Percentiles rank a stretch among this genome's conserved stretches.
phyloP scores from a whole-genome alignment of 768 basidiomycete species.

The Termitomyces heimii region DNA sequence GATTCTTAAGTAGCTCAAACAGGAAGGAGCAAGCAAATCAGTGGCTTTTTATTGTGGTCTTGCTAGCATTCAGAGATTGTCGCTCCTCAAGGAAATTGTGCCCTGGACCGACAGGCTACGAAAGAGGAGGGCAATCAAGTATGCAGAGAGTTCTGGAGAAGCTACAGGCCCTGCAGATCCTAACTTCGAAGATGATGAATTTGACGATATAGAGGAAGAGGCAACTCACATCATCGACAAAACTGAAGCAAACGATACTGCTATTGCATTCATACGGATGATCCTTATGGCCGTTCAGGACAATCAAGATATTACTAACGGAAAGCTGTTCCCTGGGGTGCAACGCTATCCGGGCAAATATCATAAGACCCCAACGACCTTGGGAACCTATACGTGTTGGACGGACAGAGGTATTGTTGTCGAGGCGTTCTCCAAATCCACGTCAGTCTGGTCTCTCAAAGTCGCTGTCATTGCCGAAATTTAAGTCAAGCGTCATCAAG shows the following conservation, averaged over 20 bases:
- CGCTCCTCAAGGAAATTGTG: too few relatives aligned
- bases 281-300: background rate
- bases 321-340: background rate
- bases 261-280: background rate
- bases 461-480: background rate
- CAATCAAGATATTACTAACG: background rate
- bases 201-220: background rate
- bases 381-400: background rate
- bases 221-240: background rate
- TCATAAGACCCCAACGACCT: background rate
- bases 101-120: background rate
- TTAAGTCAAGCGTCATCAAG: background rate
- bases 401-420: background rate
- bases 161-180: background rate
- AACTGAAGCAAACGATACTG: background rate
- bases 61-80: background rate
- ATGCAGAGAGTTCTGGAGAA: background rate
- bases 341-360: background rate
- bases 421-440: background rate
- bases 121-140: background rate
- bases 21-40: background rate
- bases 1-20: background rate
- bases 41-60: background rate
- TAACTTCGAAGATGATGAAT: background rate
- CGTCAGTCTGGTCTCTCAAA: background rate